Base-by-base conservation (phyloP, 1,139 yeast genomes). In the Schwanniomyces etchellsii region DNA sequence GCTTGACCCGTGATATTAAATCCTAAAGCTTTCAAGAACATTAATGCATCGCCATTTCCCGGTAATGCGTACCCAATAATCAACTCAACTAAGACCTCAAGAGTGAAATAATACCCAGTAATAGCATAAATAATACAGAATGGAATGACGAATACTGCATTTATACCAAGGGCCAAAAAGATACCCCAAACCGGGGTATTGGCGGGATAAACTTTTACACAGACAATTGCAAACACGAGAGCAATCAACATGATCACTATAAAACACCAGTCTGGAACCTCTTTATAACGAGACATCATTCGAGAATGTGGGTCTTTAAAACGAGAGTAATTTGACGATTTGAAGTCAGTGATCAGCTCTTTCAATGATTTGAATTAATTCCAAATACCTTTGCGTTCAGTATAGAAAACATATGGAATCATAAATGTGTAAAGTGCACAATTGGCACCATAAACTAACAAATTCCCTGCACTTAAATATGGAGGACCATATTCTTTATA, bases 191-290 rank as follows among this genome's bases (percentile, higher is more conserved):
- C 62, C 3, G 77, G 77, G 29, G 73, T 61, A 24, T 66, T 60
- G 5, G 70, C 56, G 10, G 71, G 52, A 40, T 70, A 74, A 4
- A 60, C 53, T 37, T 64, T 48, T 7, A 74, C 63, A 28, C 70
- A 60, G 2, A 69, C 39, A 18, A 75, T 60, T 2, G 74, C 79
- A 33, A 73, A 53, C 2, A 57, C 57, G 3, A 74, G 44, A 2
- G 81, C 64, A 11, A 67, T 38, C 9, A 70, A 39, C 30, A 77
- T 48, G 14, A 76, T 60, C 5, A 56, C 31, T 17, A 71, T 40
- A 41, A 68, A 77, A 67, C 74, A 74, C 70, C 72, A 70, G 34
- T 74, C 77, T 7, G 83, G 82, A 12, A 74, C 81, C 39, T 77
- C 83, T 26, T 60, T 62, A 47, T 74, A 74, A 16, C 53, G 51